These are phyloP conservation scores for Colletotrichum tropicale DNA, from an alignment of 2,329 filamentous ascomycete species.

Conservation along the genomic window DNA sequence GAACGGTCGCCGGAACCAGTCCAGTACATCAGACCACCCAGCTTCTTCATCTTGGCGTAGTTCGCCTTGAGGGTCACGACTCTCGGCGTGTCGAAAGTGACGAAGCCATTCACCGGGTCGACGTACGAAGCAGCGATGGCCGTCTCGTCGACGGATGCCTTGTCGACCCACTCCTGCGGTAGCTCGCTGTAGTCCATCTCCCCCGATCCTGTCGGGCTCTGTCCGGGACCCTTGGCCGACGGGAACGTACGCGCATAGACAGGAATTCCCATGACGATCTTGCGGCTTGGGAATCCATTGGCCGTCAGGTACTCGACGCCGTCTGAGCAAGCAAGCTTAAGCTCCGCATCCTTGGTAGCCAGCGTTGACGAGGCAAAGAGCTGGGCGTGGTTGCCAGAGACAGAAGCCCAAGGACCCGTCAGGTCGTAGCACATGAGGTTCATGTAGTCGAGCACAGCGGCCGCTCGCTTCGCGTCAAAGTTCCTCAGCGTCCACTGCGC, in stretches of 20 bases:
- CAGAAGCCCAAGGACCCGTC: constrained; percentile 64
- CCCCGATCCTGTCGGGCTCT: constrained; percentile 50
- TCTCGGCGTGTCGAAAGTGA: constrained; percentile 67
- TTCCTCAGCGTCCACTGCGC: constrained; percentile 66
- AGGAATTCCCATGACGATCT: constrained; percentile 68
- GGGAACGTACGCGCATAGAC: constrained; percentile 68
- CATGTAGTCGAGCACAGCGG: constrained; percentile 61
- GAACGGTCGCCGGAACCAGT: constrained; percentile 65
- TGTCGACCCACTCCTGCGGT: constrained; percentile 51
- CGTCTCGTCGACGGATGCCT: constrained; percentile 50
- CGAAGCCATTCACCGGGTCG: constrained; percentile 52
- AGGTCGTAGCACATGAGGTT: constrained; percentile 77
- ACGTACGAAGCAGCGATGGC: constrained; percentile 64
- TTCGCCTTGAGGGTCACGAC: constrained; percentile 67
- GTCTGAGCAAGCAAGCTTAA: constrained; percentile 53
- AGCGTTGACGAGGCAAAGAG: constrained; percentile 43
- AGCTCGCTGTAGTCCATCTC: constrained; percentile 69
- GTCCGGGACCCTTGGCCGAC: constrained; percentile 55
- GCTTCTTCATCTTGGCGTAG: constrained; percentile 56
- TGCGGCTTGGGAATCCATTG: constrained; percentile 58
- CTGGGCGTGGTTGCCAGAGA: constrained; percentile 69
- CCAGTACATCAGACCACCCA: constrained; percentile 74
- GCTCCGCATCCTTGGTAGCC: constrained; percentile 26
- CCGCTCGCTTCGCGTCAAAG: constrained; percentile 59
- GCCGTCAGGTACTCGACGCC: constrained; percentile 59